These are phyloP conservation scores for Corynascus novoguineensis DNA, from an alignment of 495 filamentous ascomycete genomes.

Conservation along the genomic window DNA sequence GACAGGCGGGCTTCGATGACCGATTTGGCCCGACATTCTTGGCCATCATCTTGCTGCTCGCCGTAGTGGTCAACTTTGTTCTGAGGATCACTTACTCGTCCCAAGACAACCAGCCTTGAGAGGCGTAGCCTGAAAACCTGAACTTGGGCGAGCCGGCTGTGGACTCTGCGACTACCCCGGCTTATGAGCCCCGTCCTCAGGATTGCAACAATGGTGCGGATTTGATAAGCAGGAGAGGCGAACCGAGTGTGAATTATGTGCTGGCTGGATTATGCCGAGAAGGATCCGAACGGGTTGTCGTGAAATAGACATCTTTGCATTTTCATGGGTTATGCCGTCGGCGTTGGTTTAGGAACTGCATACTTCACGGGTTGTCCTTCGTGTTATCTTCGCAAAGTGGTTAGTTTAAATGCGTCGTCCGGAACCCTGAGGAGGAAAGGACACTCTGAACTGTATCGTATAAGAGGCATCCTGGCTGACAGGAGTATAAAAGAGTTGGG, in stretches of 20 bases:
- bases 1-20: slow-evolving; percentile 95
- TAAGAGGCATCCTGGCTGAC: background rate
- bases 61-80: slow-evolving; percentile 91
- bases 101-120: slow-evolving; percentile 30
- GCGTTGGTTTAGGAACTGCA: slow-evolving; percentile 6
- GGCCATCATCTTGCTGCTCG: slow-evolving; percentile 74
- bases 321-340: slow-evolving; percentile 1
- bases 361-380: background rate
- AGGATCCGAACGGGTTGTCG: background rate
- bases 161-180: background rate
- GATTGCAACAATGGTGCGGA: background rate
- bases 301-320: slow-evolving; percentile 6
- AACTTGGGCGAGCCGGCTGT: background rate
- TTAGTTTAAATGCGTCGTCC: too few species aligned
- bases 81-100: slow-evolving; percentile 62
- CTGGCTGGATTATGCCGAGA: background rate
- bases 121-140: background rate
- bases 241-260: background rate
- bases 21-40: slow-evolving; percentile 86
- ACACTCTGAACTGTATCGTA: background rate
- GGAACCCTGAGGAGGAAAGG: background rate
- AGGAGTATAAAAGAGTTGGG: background rate
- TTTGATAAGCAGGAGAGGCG: background rate
- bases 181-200: background rate
- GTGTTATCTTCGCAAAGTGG: background rate